These are phyloP conservation scores for Debaryomyces tyrocola DNA, from an alignment of 805 yeast genomes.

Conservation along the genomic window DNA sequence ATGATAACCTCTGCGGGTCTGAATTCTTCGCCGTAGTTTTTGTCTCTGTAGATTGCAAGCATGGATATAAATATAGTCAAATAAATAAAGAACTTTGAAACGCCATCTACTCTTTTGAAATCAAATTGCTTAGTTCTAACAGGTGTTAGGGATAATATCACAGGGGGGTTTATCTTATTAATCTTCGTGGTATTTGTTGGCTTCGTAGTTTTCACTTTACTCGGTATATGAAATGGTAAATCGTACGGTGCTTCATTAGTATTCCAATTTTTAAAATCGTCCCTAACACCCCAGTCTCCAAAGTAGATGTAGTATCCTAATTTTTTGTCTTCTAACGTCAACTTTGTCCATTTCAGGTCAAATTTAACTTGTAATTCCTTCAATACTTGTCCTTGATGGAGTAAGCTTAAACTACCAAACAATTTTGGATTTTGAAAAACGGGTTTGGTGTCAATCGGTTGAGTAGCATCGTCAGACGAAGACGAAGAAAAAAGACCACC, in stretches of 20 bases:
- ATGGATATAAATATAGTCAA: conserved; percentile 46
- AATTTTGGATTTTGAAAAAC: conserved; percentile 38
- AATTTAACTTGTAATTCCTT: conserved; percentile 50
- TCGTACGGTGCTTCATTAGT: conserved; percentile 53
- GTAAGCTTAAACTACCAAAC: conserved; percentile 34
- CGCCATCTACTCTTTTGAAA: conserved; percentile 54
- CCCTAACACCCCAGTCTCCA: conserved; percentile 73
- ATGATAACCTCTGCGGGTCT: conserved; percentile 40
- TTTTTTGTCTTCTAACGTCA: conserved; percentile 51
- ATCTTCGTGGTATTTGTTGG: conserved; percentile 27
- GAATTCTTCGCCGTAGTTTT: conserved; percentile 45
- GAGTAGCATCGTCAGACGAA: conserved; percentile 42
- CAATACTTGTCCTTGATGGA: conserved; percentile 58
- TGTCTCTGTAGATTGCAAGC: conserved; percentile 58
- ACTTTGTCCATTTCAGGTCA: conserved; percentile 55
- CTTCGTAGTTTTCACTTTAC: conserved; percentile 21
- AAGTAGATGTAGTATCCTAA: conserved; percentile 62
- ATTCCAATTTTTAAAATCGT: conserved; percentile 49
- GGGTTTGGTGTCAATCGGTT: conserved; percentile 48
- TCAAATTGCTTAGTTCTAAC: conserved; percentile 48
- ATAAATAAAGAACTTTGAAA: conserved; percentile 54
- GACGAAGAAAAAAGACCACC: conserved; percentile 31
- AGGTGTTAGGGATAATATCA: conserved; percentile 43
- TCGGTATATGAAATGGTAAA: conserved; percentile 54
- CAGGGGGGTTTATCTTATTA: conserved; percentile 37